A percentile compares a stretch with the other conserved stretches of the same genome.
phyloP scores from a whole-genome alignment of 768 basidiomycete genomes.

The Russula ochroleuca region DNA sequence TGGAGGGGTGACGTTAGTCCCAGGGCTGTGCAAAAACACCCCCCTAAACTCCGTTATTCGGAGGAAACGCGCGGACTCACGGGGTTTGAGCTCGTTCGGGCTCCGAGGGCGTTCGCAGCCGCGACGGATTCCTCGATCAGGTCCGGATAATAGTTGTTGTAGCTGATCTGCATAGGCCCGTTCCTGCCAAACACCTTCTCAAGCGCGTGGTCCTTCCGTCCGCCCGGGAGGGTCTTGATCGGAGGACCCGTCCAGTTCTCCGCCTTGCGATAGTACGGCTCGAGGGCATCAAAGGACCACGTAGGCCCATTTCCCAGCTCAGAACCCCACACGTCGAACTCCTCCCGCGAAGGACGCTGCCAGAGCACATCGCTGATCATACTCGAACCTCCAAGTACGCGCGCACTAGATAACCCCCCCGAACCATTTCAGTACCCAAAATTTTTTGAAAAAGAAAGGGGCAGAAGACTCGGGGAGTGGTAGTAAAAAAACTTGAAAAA shows the following conservation, averaged over 20 bases:
- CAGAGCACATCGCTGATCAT: constrained; percentile 28
- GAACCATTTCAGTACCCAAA: too few species aligned
- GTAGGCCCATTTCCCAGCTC: constrained; percentile 22
- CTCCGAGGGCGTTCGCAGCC: constrained; percentile 20
- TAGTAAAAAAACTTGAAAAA: too few species aligned
- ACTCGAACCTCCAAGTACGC: constrained; percentile 25
- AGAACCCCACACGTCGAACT: constrained; percentile 24
- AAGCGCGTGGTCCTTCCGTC: constrained; percentile 8
- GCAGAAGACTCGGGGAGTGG: too few species aligned
- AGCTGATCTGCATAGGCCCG: constrained; percentile 25
- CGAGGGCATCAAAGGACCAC: constrained; percentile 23
- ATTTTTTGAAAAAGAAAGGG: too few species aligned
- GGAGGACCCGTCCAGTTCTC: constrained; percentile 26
- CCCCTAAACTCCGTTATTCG: too few species aligned
- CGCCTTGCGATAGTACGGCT: constrained; percentile 25
- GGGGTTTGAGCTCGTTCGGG: constrained; percentile 19
- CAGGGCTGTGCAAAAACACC: neutral
- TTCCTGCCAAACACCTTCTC: constrained; percentile 9
- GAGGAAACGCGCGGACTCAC: constrained; percentile 4
- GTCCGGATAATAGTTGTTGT: constrained; percentile 25
- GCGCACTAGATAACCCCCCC: constrained; percentile 13
- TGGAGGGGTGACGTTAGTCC: neutral
- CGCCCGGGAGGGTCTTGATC: constrained; percentile 19
- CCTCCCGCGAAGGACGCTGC: constrained; percentile 25
- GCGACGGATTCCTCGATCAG: constrained; percentile 24